Conservation (phyloP, 164 flowering plant genomes). For the Echeveria elegans region DNA sequence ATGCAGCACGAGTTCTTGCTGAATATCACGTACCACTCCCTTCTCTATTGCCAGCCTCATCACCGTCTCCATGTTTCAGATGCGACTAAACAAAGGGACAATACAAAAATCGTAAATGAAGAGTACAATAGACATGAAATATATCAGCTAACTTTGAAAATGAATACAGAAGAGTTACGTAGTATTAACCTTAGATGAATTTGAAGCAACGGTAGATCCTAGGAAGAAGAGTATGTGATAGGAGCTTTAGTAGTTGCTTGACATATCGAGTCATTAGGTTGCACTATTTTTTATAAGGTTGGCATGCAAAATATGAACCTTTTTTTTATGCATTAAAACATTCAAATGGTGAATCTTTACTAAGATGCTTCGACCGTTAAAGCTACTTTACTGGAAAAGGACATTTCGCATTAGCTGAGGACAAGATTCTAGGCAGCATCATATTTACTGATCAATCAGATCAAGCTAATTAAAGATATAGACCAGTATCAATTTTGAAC, state of each 20-base stretch:
- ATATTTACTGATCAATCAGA: background rate
- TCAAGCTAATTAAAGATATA: background rate
- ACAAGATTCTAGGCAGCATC: background rate
- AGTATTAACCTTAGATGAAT: background rate
- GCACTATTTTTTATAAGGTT: background rate
- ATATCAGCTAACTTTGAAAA: background rate
- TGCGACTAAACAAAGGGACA: background rate
- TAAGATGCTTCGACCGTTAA: constrained; percentile 4
- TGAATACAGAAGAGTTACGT: background rate
- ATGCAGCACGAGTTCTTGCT: constrained; percentile 11
- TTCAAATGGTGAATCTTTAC: background rate
- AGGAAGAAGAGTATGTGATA: background rate
- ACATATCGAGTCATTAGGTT: background rate
- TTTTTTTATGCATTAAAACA: background rate
- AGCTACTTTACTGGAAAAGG: background rate
- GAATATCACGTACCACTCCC: constrained; percentile 11
- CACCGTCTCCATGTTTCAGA: background rate
- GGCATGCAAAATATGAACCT: background rate
- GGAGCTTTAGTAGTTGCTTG: background rate
- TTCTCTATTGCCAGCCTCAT: constrained; percentile 8
- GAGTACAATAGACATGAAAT: background rate
- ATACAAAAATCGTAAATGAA: background rate
- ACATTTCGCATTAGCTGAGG: background rate
- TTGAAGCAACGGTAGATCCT: background rate
- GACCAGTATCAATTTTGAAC: background rate